These are phyloP conservation scores for Eragrostis nindensis DNA, from an alignment of 176 grass and related monocot species.

Conservation along the genomic window DNA sequence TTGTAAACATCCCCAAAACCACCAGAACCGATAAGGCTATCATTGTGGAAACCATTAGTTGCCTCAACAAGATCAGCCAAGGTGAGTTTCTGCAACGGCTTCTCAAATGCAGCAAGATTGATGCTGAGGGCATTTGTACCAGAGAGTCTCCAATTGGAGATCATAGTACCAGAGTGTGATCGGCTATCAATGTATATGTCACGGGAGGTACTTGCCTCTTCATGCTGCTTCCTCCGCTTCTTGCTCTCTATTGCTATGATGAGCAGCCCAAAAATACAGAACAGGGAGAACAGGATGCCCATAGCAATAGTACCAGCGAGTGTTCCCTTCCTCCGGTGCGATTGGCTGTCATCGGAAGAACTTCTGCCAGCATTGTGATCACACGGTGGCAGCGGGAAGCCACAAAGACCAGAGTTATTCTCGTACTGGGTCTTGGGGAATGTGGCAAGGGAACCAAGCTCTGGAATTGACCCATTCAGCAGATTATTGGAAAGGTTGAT, in stretches of 20 bases:
- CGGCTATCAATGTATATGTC: conserved; percentile 86
- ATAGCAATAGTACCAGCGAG: conserved; percentile 75
- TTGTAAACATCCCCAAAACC: conserved; percentile 97
- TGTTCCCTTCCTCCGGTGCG: conserved; percentile 60
- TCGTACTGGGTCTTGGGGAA: conserved; percentile 69
- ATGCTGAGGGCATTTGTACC: conserved; percentile 80
- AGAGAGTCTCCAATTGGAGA: conserved; percentile 83
- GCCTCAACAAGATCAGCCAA: conserved; percentile 77
- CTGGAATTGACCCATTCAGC: conserved; percentile 88
- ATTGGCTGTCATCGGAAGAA: conserved; percentile 35
- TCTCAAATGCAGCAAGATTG: conserved; percentile 77
- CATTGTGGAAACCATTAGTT: conserved; percentile 85
- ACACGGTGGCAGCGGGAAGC: conserved; percentile 64
- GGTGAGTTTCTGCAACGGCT: conserved; percentile 83
- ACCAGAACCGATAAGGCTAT: conserved; percentile 70
- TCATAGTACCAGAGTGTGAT: conserved; percentile 72
- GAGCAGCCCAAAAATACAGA: conserved; percentile 79
- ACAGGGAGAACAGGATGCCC: conserved; percentile 73
- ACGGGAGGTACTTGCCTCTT: conserved; percentile 53
- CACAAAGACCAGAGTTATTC: conserved; percentile 87
- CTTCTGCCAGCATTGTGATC: conserved; percentile 9
- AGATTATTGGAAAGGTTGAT: conserved; percentile 86
- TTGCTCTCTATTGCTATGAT: conserved; percentile 71
- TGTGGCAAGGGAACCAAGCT: conserved; percentile 81
- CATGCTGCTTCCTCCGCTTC: conserved; percentile 65